Evolutionary conservation across 768 basidiomycete genomes (phyloP).

Genomic region (Tubosaeta brunneosetosa): DNA sequence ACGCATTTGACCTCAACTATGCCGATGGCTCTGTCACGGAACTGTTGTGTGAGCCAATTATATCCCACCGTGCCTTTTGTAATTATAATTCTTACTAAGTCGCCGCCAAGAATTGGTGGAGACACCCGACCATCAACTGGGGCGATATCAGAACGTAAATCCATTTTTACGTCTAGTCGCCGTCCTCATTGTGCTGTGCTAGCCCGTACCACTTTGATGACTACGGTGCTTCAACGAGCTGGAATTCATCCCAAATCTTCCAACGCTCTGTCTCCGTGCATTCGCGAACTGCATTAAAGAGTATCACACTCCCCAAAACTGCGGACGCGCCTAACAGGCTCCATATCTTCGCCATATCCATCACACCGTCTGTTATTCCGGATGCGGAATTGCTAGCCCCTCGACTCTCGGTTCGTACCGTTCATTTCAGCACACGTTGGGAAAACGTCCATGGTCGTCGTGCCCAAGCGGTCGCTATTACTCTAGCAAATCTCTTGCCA

Average conservation of each 20-base stretch:
- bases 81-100: slow-evolving; percentile 26
- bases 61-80: not conserved
- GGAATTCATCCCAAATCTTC: slow-evolving; percentile 41
- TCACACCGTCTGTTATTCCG: slow-evolving; percentile 32
- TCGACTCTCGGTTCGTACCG: slow-evolving; percentile 37
- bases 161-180: not conserved
- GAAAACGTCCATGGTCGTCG: slow-evolving; percentile 33
- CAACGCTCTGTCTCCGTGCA: slow-evolving; percentile 42
- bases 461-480: slow-evolving; percentile 48
- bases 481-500: slow-evolving; percentile 47
- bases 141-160: slow-evolving; percentile 43
- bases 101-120: slow-evolving; percentile 44
- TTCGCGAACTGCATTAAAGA: slow-evolving; percentile 37
- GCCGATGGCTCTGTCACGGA: slow-evolving; percentile 33
- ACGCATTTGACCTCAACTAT: slow-evolving; percentile 36
- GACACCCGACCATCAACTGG: slow-evolving; percentile 36
- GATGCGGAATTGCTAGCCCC: slow-evolving; percentile 22
- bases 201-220: slow-evolving; percentile 45
- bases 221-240: slow-evolving; percentile 32
- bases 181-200: not conserved
- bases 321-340: slow-evolving; percentile 31
- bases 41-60: slow-evolving; percentile 30
- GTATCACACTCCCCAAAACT: slow-evolving; percentile 41
- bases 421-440: slow-evolving; percentile 46
- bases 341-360: slow-evolving; percentile 43